phyloP scores from a whole-genome alignment of 129 eudicot species.

The Oenanthe sinensis region DNA sequence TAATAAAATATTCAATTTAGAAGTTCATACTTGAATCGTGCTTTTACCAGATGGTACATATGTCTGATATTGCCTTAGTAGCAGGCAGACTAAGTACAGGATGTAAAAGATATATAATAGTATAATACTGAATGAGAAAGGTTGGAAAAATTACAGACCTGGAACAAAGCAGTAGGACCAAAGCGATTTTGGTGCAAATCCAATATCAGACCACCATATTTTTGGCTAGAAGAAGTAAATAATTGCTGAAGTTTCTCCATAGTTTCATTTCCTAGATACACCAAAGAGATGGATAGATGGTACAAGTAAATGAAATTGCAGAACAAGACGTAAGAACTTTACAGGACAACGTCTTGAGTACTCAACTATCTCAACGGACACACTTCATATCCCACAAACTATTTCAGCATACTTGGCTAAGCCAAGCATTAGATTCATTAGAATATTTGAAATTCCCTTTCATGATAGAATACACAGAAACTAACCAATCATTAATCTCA shows the following conservation, averaged over 20 bases:
- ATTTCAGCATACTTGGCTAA: background rate
- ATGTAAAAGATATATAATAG: background rate
- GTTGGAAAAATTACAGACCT: conserved; percentile 31
- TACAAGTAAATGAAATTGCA: conserved; percentile 7
- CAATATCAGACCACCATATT: conserved; percentile 67
- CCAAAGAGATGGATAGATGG: background rate
- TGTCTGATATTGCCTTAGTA: background rate
- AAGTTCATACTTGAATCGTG: background rate
- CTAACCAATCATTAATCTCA: background rate
- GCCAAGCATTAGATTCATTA: background rate
- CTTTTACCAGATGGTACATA: background rate
- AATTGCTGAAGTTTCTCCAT: conserved; percentile 65
- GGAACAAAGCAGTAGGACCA: conserved; percentile 79
- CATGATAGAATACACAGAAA: background rate
- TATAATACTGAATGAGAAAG: background rate
- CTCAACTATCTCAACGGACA: background rate
- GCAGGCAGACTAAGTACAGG: background rate
- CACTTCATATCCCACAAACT: background rate
- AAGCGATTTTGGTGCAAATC: conserved; percentile 81
- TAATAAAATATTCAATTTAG: background rate
- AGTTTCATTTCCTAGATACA: conserved; percentile 61
- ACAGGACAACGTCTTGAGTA: background rate
- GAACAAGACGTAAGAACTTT: background rate
- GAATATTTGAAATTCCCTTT: background rate
- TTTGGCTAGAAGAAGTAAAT: conserved; percentile 61